A percentile compares a stretch with the other conserved stretches of the same genome.
These are phyloP conservation scores for Leccinum variicolor DNA, from an alignment of 768 basidiomycete genomes.

Conservation along the genomic window DNA sequence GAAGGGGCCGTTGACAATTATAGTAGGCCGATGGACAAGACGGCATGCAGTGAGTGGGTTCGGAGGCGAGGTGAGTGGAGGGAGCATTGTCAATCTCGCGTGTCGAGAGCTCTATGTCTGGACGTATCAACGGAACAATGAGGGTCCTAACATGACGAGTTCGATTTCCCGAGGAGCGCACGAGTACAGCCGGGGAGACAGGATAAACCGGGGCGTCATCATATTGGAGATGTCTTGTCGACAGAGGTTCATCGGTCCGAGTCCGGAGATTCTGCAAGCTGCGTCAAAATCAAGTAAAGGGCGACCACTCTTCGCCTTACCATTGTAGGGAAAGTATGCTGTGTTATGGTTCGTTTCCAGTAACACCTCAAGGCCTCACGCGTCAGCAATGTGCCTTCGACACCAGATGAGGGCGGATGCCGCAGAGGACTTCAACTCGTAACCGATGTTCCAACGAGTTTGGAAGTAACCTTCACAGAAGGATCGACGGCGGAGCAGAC, in stretches of 20 bases:
- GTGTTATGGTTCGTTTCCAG: background rate
- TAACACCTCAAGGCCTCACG: background rate
- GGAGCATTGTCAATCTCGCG: too few species aligned
- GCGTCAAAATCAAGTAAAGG: too few species aligned
- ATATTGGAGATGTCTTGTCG: background rate
- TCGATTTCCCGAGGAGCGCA: background rate
- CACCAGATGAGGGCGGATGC: background rate
- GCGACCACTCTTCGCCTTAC: background rate
- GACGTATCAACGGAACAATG: background rate
- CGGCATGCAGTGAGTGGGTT: too few species aligned
- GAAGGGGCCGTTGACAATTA: background rate
- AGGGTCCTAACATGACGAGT: background rate
- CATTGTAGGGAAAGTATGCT: background rate
- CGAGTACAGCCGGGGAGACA: background rate
- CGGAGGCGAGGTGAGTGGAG: background rate
- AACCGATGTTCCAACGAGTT: background rate
- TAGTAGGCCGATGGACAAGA: constrained; percentile 7
- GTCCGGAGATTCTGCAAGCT: background rate
- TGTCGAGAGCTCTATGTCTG: background rate
- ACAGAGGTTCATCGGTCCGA: background rate
- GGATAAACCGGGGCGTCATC: background rate
- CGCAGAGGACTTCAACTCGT: too few species aligned
- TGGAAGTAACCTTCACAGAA: background rate
- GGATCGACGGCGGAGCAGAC: background rate
- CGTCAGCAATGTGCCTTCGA: background rate